phyloP scores from a whole-genome alignment of 108 stramenopile genomes.

The Cyclotella choctawhatcheeana region DNA sequence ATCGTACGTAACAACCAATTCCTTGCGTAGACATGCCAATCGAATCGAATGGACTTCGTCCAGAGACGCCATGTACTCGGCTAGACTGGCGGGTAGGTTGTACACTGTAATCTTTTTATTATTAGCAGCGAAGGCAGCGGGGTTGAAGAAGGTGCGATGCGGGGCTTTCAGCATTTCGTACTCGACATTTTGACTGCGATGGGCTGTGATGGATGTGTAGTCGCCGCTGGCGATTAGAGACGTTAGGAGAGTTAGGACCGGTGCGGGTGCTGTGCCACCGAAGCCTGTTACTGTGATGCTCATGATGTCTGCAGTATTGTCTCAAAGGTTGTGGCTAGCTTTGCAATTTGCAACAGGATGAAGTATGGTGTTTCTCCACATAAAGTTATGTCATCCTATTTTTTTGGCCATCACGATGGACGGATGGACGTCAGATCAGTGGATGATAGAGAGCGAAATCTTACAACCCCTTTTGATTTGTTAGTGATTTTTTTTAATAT shows the following conservation, averaged over 20 bases:
- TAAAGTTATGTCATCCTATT: no score
- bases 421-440: no score
- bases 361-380: no score
- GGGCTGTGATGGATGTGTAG: conserved; percentile 57
- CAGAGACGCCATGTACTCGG: conserved; percentile 72
- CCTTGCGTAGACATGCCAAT: conserved; percentile 47
- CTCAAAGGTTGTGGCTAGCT: no score
- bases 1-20: conserved; percentile 36
- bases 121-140: conserved; percentile 7
- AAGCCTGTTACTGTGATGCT: conserved; percentile 70
- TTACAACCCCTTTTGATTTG: no score
- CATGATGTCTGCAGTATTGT: background rate
- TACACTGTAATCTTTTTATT: conserved; percentile 58
- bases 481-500: no score
- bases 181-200: conserved; percentile 65
- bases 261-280: conserved; percentile 68
- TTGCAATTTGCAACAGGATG: no score
- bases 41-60: conserved; percentile 72
- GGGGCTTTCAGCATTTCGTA: conserved; percentile 73
- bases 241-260: conserved; percentile 73
- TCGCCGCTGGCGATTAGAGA: conserved; percentile 41
- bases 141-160: conserved; percentile 70
- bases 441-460: no score
- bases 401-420: no score
- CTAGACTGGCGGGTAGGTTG: conserved; percentile 69